Base-by-base conservation (phyloP, 768 basidiomycete species). In the Phlebiopsis flavidoalba region DNA sequence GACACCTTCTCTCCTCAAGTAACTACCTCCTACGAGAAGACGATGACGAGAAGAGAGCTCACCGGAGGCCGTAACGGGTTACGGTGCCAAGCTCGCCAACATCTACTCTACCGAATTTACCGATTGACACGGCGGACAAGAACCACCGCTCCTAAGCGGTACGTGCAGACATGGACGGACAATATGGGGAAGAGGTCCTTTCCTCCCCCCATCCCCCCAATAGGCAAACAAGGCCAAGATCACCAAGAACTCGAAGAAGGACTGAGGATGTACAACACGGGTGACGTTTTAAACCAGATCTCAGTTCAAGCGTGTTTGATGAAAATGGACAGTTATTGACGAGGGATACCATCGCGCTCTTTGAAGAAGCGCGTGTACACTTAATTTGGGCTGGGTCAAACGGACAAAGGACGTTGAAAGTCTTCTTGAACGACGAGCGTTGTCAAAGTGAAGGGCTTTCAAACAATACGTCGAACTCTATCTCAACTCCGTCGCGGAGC, bases 371-470 rank as follows among this genome's bases (percentile, higher is more conserved):
- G 97, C 52, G 96, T 96, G 2, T 98, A 93, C 72, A n/a, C n/a
- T n/a, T n/a, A 97, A 99, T 71, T 83, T 99, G 83, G n/a, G 93
- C 95, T 1, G 97, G n/a, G 97, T n/a, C n/a, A n/a, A n/a, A 95
- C 94, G 7, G n/a, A 83, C 93, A 61, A 92, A 83, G 73, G 90
- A 94, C 65, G 80, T n/a, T 96, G 73, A 98, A 98, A 72, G 96
- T 98, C 22, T 93, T 82, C 72, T 80, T 98, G 61, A 95, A 98
- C 71, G 93, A 91, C 73, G 91, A 96, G 71, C 82, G 91, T 21
- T n/a, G 73, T 98, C 67, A 95, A 95, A 71, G 80, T 97, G 77
- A 95, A 94, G 76, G 88, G 85, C 69, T 99, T n/a, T 99, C 86
- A 95, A 94, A 77, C 86, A 94, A 75, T 99, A 98, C 71, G 92